Evolutionary conservation across 805 yeast species (phyloP).

Genomic region (Candida montana): DNA sequence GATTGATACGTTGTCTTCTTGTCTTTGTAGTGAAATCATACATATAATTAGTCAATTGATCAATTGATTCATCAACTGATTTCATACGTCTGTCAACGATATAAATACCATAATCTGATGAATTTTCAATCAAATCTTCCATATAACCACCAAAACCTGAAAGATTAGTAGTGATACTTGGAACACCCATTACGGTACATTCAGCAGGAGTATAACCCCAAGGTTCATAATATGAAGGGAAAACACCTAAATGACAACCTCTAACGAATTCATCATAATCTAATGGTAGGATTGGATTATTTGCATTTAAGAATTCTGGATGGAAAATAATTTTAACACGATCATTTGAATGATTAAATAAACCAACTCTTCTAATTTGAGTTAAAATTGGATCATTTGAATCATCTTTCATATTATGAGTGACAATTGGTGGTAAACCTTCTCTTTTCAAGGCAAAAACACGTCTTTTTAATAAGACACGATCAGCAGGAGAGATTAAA

Average conservation of each 20-base stretch:
- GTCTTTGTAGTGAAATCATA: constrained; percentile 82
- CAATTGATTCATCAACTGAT: constrained; percentile 87
- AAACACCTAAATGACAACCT: constrained; percentile 96
- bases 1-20: constrained; percentile 95
- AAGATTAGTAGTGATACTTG: constrained; percentile 90
- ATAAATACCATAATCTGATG: constrained; percentile 94
- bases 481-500: constrained; percentile 77
- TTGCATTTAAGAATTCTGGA: constrained; percentile 93
- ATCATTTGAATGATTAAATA: constrained; percentile 86
- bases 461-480: constrained; percentile 85
- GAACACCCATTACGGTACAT: constrained; percentile 99
- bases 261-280: constrained; percentile 98
- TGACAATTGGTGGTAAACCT: constrained; percentile 88
- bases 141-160: constrained; percentile 98
- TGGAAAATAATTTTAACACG: constrained; percentile 94
- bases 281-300: constrained; percentile 86
- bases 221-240: constrained; percentile 98
- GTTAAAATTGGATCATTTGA: constrained; percentile 84
- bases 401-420: constrained; percentile 95
- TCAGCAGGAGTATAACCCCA: constrained; percentile 99
- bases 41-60: constrained; percentile 87
- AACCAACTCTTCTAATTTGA: constrained; percentile 85
- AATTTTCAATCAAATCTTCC: constrained; percentile 94
- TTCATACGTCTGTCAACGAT: constrained; percentile 92
- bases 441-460: constrained; percentile 89